Evolutionary conservation across 2,329 filamentous ascomycete genomes (phyloP), one percentile per base, ranked within the genome.

Genomic region (Botryotinia convoluta): DNA sequence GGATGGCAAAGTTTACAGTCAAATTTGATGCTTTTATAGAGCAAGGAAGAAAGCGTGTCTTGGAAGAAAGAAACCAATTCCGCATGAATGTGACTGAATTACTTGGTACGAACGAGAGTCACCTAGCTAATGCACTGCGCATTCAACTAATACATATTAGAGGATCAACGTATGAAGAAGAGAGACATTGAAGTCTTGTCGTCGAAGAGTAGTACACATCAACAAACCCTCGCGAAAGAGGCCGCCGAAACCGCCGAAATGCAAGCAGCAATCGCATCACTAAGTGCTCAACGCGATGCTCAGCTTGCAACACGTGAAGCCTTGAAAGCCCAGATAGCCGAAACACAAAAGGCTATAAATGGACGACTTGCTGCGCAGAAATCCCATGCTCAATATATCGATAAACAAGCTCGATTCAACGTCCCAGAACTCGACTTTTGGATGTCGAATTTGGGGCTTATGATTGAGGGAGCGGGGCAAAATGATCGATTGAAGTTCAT

Each of bases 1-100:
- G 94, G 83, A 98, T 99, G 96, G 88, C 91, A 71, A 93, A 93
- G 76, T 99, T 99, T 82, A 98, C 93, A 0, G 88, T 90, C 14
- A 92, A 90, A 78, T 99, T 99, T 79, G 96, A 99, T 81, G 90
- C 91, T 0, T 98, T 98, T 79, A 98, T 99, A 76, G 95, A 97
- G 80, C 91, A 93, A 76, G 94, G 95, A 0, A 89, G 95, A 68
- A 97, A 97, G 83, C 90, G 93, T 71, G 93, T 98, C 0, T 83
- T 98, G 12, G 94, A 98, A 79, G 95, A 98, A 85, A 90, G 94
- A 80, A 98, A 98, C 80, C 92, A 97, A 75, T 99, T 98, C 81
- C 92, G 93, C 76, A 92, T 96, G 85, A 97, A 93, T 79, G 85
- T 98, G 37, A 92, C 94, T 63, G 96, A 98, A 82, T 84, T 97